Conservation (phyloP, 2,329 filamentous ascomycete species). For the Graphium sp. region DNA sequence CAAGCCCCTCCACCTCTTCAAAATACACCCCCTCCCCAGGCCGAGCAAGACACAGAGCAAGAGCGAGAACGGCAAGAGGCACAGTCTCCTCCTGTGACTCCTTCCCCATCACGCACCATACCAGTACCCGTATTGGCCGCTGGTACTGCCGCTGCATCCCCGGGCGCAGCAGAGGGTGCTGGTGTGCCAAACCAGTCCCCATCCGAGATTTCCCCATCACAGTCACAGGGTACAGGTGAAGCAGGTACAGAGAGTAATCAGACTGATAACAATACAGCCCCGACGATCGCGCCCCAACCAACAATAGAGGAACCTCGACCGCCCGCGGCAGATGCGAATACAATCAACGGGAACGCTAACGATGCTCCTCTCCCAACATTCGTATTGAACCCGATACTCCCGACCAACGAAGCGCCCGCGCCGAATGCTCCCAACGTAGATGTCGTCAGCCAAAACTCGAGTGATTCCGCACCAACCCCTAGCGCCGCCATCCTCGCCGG, state of each 20-base stretch:
- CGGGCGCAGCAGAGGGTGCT: too few relatives aligned
- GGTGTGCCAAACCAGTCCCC: too few relatives aligned
- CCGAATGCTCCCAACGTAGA: neutral
- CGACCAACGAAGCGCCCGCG: too few relatives aligned
- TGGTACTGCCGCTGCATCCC: too few relatives aligned
- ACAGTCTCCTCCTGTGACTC: too few relatives aligned
- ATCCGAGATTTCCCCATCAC: slow-evolving; percentile 1
- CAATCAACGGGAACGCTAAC: neutral
- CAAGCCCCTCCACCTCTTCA: neutral
- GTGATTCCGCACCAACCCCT: slow-evolving; percentile 5
- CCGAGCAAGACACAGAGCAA: slow-evolving; percentile 1
- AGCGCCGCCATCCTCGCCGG: slow-evolving; percentile 29
- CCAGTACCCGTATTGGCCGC: too few relatives aligned
- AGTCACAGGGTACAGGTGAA: neutral
- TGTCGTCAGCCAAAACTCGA: too few relatives aligned
- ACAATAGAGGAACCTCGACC: neutral
- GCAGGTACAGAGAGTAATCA: slow-evolving; percentile 14
- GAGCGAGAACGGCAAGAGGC: neutral
- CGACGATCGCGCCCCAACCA: slow-evolving; percentile 5
- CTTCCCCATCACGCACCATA: too few relatives aligned
- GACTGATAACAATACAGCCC: slow-evolving; percentile 16
- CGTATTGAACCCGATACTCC: too few relatives aligned
- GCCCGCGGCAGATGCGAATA: neutral
- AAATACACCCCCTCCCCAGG: neutral
- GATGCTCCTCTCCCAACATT: too few relatives aligned